Evolutionary conservation across 2,329 filamentous ascomycete genomes (phyloP).

Genomic region (Shiraia sp.): DNA sequence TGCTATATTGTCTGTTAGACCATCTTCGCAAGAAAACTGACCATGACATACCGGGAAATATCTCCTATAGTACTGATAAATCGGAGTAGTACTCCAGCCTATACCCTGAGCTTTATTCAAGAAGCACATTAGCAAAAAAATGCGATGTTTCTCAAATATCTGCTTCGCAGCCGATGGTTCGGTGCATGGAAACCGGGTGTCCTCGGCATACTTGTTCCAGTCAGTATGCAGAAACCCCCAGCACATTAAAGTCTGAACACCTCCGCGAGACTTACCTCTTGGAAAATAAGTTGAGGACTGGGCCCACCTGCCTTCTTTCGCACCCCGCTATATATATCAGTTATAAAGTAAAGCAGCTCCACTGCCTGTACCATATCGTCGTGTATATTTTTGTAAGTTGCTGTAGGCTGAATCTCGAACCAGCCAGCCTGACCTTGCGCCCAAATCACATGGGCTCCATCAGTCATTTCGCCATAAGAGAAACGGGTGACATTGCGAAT

Average conservation of each 20-base stretch:
- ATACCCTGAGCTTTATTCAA: slow-evolving; percentile 49
- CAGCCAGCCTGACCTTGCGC: slow-evolving; percentile 67
- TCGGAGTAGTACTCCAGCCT: slow-evolving; percentile 48
- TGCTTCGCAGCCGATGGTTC: slow-evolving; percentile 27
- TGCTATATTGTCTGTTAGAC: slow-evolving; percentile 21
- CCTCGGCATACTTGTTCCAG: slow-evolving; percentile 40
- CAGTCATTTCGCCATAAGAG: slow-evolving; percentile 58
- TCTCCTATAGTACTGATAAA: slow-evolving; percentile 48
- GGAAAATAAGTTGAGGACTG: slow-evolving; percentile 45
- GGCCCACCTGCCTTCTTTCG: slow-evolving; percentile 45
- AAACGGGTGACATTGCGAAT: slow-evolving; percentile 56
- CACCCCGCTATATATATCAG: slow-evolving; percentile 58
- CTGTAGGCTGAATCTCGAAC: slow-evolving; percentile 68
- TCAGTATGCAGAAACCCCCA: slow-evolving; percentile 7
- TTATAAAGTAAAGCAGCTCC: slow-evolving; percentile 64
- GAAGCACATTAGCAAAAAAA: slow-evolving; percentile 53
- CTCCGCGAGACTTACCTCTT: slow-evolving; percentile 33
- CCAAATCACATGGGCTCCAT: slow-evolving; percentile 65
- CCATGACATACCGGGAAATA: slow-evolving; percentile 45
- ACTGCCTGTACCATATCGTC: slow-evolving; percentile 66
- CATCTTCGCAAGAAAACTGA: background rate
- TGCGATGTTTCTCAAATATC: slow-evolving; percentile 41
- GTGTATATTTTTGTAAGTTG: slow-evolving; percentile 60
- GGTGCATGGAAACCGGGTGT: slow-evolving; percentile 31
- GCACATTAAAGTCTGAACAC: background rate